phyloP scores from a whole-genome alignment of 768 basidiomycete genomes.

The Suillus ampliporus region DNA sequence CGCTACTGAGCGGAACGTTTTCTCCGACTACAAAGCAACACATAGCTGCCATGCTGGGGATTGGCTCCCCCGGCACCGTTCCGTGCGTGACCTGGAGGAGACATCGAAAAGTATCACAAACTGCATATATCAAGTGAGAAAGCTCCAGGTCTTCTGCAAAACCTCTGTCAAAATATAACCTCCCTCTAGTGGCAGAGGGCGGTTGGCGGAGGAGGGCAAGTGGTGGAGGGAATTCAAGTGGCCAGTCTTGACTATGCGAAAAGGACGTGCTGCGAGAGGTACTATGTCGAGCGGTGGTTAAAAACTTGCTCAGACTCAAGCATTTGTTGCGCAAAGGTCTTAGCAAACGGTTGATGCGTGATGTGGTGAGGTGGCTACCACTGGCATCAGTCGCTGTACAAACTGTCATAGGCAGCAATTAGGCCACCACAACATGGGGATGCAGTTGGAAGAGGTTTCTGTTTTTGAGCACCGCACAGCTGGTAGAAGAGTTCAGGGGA shows the following conservation, averaged over 20 bases:
- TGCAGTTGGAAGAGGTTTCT: neutral
- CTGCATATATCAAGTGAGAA: slow-evolving; percentile 53
- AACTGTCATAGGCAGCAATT: slow-evolving; percentile 1
- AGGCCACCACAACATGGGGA: neutral
- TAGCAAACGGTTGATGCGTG: slow-evolving; percentile 50
- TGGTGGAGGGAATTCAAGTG: slow-evolving; percentile 34
- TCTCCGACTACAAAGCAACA: slow-evolving; percentile 55
- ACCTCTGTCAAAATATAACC: slow-evolving; percentile 40
- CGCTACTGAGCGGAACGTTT: slow-evolving; percentile 42
- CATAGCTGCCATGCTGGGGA: slow-evolving; percentile 49
- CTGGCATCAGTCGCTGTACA: too few relatives aligned
- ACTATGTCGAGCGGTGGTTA: slow-evolving; percentile 16
- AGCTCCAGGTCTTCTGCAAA: slow-evolving; percentile 46
- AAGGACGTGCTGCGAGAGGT: slow-evolving; percentile 6
- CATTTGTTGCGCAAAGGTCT: slow-evolving; percentile 56
- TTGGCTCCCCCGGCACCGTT: slow-evolving; percentile 19
- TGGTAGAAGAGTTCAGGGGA: neutral
- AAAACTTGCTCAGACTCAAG: slow-evolving; percentile 29
- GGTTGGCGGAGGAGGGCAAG: slow-evolving; percentile 47
- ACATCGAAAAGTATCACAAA: slow-evolving; percentile 60
- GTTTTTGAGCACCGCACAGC: neutral
- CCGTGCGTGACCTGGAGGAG: slow-evolving; percentile 47
- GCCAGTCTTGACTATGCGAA: slow-evolving; percentile 23
- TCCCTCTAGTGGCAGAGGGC: slow-evolving; percentile 34
- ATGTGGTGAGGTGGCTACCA: slow-evolving; percentile 41